Evolutionary conservation across 1,284 basidiomycete species (phyloP).

Genomic region (Melampsora americana): DNA sequence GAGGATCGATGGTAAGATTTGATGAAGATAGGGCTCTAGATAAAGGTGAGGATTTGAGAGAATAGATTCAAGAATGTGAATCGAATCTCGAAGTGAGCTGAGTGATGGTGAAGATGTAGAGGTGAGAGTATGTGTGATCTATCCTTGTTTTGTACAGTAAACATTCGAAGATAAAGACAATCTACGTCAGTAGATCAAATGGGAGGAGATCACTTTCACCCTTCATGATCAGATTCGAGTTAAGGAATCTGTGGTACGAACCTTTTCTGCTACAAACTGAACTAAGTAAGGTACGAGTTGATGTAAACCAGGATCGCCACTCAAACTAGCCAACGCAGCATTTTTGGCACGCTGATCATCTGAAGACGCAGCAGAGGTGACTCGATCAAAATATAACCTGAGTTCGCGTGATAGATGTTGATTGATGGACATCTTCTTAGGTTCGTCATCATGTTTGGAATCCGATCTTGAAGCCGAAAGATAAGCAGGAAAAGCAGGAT

Average conservation of each 20-base stretch:
- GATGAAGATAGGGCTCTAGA: conserved; percentile 68
- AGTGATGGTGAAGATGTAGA: conserved; percentile 8
- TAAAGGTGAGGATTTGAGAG: conserved; percentile 30
- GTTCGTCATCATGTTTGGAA: conserved; percentile 50
- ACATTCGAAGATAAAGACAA: conserved; percentile 45
- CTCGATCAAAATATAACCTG: conserved; percentile 88
- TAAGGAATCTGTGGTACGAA: conserved; percentile 19
- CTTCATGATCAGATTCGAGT: conserved; percentile 62
- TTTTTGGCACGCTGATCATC: conserved; percentile 61
- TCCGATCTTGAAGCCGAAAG: conserved; percentile 25
- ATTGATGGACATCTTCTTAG: conserved; percentile 60
- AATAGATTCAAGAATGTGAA: conserved; percentile 20
- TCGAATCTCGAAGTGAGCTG: conserved; percentile 16
- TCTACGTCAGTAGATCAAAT: conserved; percentile 51
- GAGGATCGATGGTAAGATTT: conserved; percentile 87
- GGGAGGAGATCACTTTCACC: conserved; percentile 55
- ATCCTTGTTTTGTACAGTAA: background rate
- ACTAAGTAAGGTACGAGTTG: conserved; percentile 93
- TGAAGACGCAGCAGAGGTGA: conserved; percentile 79
- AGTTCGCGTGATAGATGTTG: conserved; percentile 90
- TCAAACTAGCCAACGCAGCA: conserved; percentile 82
- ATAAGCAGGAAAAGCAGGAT: conserved; percentile 10
- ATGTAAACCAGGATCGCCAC: conserved; percentile 85
- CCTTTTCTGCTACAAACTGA: conserved; percentile 82
- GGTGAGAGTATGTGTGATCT: conserved; percentile 54